Base-by-base conservation (phyloP, 176 grass and related monocot genomes). In the Oryza punctata region DNA sequence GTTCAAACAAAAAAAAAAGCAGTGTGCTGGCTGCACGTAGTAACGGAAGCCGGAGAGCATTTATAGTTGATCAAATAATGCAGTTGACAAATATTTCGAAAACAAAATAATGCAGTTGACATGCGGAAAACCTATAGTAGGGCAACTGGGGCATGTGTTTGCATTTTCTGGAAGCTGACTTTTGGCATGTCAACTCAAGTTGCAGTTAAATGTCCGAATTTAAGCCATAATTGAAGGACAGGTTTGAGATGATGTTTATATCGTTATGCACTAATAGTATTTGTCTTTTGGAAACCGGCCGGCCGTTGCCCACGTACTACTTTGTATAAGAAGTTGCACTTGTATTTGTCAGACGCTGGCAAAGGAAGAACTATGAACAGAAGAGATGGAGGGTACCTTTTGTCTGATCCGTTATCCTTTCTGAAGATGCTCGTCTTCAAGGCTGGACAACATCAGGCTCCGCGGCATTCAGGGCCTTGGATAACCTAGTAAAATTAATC, bases 161-260 rank as follows among this genome's bases (percentile, higher is more conserved):
- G 52, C 16, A 43, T 46, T 79, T 79, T 78, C 37, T 84, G 54
- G 33, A 40, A 33, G 69, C 69, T 84, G 71, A 63, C 71, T 29
- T 69, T 75, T 32, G 4, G 24, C 24, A 32, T 46, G 75, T 74
- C 87, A 84, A 88, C 67, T n/a, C 45, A 83, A 33, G 23, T 37
- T 67, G 71, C 15, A 68, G 18, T 63, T 49, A 46, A 45, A 18
- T 24, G 9, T 38, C 21, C n/a, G 2, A 37, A 70, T 69, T 81
- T 67, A 57, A 70, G 14, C n/a, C 46, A 41, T 81, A 37, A 27
- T 81, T 18, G 26, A 70, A 81, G n/a, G n/a, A 23, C 21, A 30
- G 12, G 16, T 35, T 59, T 49, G 21, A 81, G 46, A 80, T 14
- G 2, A 13, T 52, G 24, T 83, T 67, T 79, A 68, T n/a, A 65